Evolutionary conservation across 192 early-diverging fungal genomes (phyloP).

Genomic region (Phycomyces blakesleeanus): DNA sequence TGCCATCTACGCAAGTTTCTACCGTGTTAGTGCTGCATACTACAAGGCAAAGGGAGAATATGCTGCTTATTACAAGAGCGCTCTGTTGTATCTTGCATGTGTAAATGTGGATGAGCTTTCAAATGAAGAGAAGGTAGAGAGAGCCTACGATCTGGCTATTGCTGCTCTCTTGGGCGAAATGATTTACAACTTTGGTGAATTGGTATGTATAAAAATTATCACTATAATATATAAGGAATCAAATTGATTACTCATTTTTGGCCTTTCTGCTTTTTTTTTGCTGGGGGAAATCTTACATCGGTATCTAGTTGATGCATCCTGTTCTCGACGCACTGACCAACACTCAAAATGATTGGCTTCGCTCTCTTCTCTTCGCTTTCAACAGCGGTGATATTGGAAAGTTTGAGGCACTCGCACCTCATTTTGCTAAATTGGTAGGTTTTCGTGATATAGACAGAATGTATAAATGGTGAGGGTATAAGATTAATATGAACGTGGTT

Average conservation of each 20-base stretch:
- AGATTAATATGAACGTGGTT: too few relatives aligned
- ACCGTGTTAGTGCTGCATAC: conserved; percentile 93
- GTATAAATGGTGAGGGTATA: not conserved
- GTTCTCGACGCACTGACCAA: conserved; percentile 74
- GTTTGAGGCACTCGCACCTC: conserved; percentile 75
- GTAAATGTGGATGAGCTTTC: conserved; percentile 81
- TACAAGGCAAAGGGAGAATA: conserved; percentile 94
- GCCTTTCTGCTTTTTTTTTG: too few relatives aligned
- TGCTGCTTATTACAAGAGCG: conserved; percentile 93
- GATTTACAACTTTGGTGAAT: conserved; percentile 99
- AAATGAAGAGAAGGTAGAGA: conserved; percentile 71
- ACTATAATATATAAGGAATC: too few relatives aligned
- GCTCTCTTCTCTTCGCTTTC: conserved; percentile 82
- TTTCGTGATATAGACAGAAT: not conserved
- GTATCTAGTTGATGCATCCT: conserved; percentile 83
- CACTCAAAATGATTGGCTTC: conserved; percentile 84
- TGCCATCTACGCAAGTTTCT: conserved; percentile 90
- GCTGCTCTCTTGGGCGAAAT: conserved; percentile 91
- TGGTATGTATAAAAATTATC: conserved; percentile 60
- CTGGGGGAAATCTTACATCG: too few relatives aligned
- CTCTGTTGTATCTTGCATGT: conserved; percentile 90
- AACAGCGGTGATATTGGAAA: conserved; percentile 92
- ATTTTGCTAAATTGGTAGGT: conserved; percentile 61
- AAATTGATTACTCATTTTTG: too few relatives aligned
- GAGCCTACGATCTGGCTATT: conserved; percentile 89